Conservation (phyloP, 192 early-diverging fungal genomes). For the Martensiomyces pterosporus region DNA sequence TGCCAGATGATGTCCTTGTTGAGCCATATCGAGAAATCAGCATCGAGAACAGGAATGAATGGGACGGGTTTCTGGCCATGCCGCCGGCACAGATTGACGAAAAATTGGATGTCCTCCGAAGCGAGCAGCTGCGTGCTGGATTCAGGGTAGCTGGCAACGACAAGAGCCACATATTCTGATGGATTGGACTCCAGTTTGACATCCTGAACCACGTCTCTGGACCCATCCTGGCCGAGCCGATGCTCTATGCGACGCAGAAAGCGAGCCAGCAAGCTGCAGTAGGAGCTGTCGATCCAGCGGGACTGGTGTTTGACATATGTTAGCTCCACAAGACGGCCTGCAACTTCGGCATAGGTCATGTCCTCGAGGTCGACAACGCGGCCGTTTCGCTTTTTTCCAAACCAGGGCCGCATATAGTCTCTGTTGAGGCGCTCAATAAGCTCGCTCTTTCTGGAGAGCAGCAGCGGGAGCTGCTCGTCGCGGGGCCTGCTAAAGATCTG, state of each 20-base stretch:
- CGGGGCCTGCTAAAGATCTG: conserved; percentile 78
- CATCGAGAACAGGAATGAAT: conserved; percentile 62
- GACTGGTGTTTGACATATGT: conserved; percentile 67
- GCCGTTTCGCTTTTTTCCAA: conserved; percentile 77
- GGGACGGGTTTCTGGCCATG: conserved; percentile 82
- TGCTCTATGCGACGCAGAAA: too few species aligned
- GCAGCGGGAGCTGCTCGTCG: conserved; percentile 68
- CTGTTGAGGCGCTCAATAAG: conserved; percentile 85
- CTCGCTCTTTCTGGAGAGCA: conserved; percentile 81
- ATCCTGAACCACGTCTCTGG: too few species aligned
- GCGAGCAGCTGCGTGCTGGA: conserved; percentile 6
- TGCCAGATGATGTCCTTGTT: neutral
- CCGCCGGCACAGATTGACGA: conserved; percentile 44
- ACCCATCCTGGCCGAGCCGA: too few species aligned
- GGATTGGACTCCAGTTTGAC: conserved; percentile 2
- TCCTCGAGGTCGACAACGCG: conserved; percentile 75
- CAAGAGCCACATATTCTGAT: conserved; percentile 9
- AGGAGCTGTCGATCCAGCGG: conserved; percentile 77
- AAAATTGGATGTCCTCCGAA: conserved; percentile 32
- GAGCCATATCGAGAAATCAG: neutral
- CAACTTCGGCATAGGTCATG: conserved; percentile 89
- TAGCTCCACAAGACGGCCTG: conserved; percentile 74
- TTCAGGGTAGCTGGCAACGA: conserved; percentile 8
- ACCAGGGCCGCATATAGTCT: conserved; percentile 93
- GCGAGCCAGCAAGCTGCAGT: conserved; percentile 63